phyloP scores from a whole-genome alignment of 163 green algal species.

The Scenedesmus sp. region DNA sequence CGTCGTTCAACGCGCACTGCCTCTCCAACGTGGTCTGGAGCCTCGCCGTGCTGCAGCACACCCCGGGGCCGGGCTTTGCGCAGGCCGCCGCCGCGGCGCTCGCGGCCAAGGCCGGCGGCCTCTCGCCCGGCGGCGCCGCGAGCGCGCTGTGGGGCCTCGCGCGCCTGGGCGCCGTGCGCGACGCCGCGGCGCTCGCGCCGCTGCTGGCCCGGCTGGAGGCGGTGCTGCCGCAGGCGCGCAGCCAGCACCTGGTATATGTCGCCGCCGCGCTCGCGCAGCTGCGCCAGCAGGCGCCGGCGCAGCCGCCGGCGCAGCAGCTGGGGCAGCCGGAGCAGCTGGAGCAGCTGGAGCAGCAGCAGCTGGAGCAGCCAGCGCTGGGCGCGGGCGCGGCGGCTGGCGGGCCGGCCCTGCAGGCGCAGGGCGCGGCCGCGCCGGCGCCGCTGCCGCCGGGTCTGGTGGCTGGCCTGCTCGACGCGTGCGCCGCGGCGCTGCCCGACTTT shows the following conservation, averaged over 20 bases:
- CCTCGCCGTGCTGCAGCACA: conserved; percentile 2
- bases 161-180: neutral
- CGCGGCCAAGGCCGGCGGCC: neutral
- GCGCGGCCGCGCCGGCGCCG: no score
- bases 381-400: neutral
- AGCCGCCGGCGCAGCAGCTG: conserved; percentile 15
- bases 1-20: conserved; percentile 12
- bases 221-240: conserved; percentile 1
- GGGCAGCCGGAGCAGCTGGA: neutral
- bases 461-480: neutral
- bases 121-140: neutral
- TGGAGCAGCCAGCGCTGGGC: neutral
- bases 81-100: neutral
- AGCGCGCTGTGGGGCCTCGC: conserved; percentile 22
- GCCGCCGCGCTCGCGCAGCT: conserved; percentile 21
- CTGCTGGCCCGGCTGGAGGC: conserved; percentile 13
- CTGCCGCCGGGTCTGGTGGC: no score
- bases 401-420: no score
- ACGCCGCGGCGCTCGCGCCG: neutral
- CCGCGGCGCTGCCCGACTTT: neutral
- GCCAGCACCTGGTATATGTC: conserved; percentile 24
- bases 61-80: neutral
- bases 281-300: neutral
- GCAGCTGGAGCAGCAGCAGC: conserved; percentile 7
- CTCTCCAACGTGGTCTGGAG: conserved; percentile 31